Evolutionary conservation across 2,329 filamentous ascomycete species (phyloP).

Genomic region (Coccinonectria pachysandricola): DNA sequence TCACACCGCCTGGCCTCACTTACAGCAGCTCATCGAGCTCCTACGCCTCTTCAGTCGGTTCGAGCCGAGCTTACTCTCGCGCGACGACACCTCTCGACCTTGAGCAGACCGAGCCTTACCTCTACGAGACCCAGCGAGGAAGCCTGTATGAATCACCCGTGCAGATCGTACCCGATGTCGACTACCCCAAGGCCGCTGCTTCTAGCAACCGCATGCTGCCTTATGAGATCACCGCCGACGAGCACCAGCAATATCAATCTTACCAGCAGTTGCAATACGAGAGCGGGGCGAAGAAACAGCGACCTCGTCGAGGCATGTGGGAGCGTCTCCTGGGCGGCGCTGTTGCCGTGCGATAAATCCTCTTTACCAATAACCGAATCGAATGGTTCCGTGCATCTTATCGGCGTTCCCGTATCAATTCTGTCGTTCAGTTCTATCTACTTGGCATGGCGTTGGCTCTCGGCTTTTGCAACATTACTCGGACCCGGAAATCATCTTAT

Average conservation of each 20-base stretch:
- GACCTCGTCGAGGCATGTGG: constrained; percentile 41
- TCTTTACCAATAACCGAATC: constrained; percentile 4
- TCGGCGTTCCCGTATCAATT: constrained; percentile 14
- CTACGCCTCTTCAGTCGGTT: constrained; percentile 37
- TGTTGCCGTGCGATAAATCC: constrained; percentile 28
- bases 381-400: constrained; percentile 10
- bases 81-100: constrained; percentile 42
- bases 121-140: constrained; percentile 25
- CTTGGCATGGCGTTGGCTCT: no score
- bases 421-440: no score
- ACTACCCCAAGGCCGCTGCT: constrained; percentile 26
- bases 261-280: no score
- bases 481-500: no score
- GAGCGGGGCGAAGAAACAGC: constrained; percentile 37
- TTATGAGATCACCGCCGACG: constrained; percentile 45
- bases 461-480: no score
- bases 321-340: constrained; percentile 41
- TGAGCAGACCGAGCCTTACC: constrained; percentile 31
- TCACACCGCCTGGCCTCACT: constrained; percentile 37
- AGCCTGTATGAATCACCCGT: constrained; percentile 42
- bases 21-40: constrained; percentile 40
- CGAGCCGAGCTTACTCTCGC: constrained; percentile 37
- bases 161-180: constrained; percentile 32
- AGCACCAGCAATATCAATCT: constrained; percentile 32
- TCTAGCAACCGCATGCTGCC: constrained; percentile 32